These are phyloP conservation scores for Marasmius sp. DNA, from an alignment of 1,284 basidiomycete species.

Conservation along the genomic window DNA sequence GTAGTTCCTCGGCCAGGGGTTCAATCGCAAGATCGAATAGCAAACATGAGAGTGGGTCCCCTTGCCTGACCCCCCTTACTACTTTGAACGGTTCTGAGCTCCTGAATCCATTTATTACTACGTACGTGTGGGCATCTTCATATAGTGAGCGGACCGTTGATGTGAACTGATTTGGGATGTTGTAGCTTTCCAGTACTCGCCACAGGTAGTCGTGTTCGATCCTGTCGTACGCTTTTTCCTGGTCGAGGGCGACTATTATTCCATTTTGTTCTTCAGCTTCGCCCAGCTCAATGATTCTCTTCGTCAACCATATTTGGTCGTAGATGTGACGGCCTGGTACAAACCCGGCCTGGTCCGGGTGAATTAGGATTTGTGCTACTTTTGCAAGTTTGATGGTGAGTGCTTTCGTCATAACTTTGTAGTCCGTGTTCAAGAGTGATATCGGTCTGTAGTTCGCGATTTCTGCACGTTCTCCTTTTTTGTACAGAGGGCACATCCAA, in stretches of 20 bases:
- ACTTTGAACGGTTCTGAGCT: conserved; percentile 13
- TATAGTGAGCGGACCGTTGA: conserved; percentile 17
- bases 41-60: conserved; percentile 26
- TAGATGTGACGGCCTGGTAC: conserved; percentile 17
- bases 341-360: conserved; percentile 21
- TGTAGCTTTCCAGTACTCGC: no score
- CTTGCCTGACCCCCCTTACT: conserved; percentile 22
- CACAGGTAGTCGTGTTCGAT: conserved; percentile 19
- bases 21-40: conserved; percentile 30
- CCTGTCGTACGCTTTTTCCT: no score
- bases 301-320: conserved; percentile 18
- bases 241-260: no score
- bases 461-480: conserved; percentile 12
- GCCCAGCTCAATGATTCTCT: conserved; percentile 17
- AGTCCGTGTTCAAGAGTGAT: conserved; percentile 14
- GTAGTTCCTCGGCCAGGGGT: conserved; percentile 17
- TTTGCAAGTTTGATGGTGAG: conserved; percentile 10
- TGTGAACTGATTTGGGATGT: conserved; percentile 16
- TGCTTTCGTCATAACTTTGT: conserved; percentile 15
- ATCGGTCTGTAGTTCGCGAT: conserved; percentile 16
- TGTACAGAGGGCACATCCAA: conserved; percentile 14
- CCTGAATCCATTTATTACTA: conserved; percentile 20
- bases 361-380: conserved; percentile 7
- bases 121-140: conserved; percentile 8
- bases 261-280: conserved; percentile 20